A percentile compares a stretch with the other conserved stretches of the same genome.
These are phyloP conservation scores for Globisporangium uncinulatum DNA, from an alignment of 352 stramenopile species.

Conservation along the genomic window DNA sequence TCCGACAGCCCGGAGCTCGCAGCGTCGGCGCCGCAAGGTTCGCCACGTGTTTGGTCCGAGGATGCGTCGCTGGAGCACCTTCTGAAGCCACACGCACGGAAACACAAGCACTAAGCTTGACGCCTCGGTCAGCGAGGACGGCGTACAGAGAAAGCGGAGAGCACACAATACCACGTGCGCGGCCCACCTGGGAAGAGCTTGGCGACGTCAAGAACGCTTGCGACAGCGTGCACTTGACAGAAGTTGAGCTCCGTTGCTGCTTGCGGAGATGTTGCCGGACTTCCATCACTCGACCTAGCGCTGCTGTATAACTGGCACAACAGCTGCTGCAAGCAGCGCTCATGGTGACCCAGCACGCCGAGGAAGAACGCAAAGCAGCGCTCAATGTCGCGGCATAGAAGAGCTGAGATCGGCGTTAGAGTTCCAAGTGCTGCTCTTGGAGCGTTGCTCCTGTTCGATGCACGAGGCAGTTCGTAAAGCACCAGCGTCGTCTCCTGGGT, in stretches of 20 bases:
- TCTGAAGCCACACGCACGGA: conserved; percentile 52
- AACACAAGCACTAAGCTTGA: conserved; percentile 44
- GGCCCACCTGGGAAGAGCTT: conserved; percentile 48
- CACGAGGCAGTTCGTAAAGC: no score
- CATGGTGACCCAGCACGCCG: conserved; percentile 22
- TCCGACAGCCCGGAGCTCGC: conserved; percentile 23
- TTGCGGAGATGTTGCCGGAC: not conserved
- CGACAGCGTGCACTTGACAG: conserved; percentile 21
- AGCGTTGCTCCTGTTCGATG: no score
- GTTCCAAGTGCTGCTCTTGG: not conserved
- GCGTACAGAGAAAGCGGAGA: not conserved
- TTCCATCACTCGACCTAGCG: not conserved
- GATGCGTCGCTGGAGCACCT: conserved; percentile 39
- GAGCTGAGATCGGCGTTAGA: not conserved
- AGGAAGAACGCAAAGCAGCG: conserved; percentile 41
- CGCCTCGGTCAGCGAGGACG: not conserved
- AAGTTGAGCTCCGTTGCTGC: conserved; percentile 10
- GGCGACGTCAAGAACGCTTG: conserved; percentile 28
- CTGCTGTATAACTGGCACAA: conserved; percentile 22
- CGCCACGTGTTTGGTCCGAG: conserved; percentile 46
- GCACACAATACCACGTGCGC: not conserved
- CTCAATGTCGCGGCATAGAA: conserved; percentile 25
- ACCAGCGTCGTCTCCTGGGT: no score
- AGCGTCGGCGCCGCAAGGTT: conserved; percentile 26
- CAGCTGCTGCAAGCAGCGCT: conserved; percentile 17